Conservation (phyloP, 2,329 filamentous ascomycete species). For the Pezicula radicicola region DNA sequence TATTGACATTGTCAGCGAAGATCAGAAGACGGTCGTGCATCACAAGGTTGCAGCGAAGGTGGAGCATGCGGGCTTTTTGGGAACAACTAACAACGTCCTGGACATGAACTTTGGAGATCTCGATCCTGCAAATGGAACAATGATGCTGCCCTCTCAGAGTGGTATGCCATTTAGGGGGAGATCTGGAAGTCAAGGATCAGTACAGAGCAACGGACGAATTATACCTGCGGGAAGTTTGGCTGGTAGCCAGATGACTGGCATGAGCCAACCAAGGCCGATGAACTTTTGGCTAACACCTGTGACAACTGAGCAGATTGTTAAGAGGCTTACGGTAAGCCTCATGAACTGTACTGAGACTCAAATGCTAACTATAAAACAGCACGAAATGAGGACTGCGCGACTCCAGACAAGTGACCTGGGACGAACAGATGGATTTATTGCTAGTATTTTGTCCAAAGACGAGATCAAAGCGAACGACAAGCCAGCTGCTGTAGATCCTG, state of each 20-base stretch:
- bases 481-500: conserved; percentile 42
- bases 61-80: conserved; percentile 86
- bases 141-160: conserved; percentile 67
- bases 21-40: conserved; percentile 97
- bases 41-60: conserved; percentile 98
- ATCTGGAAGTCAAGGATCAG: conserved; percentile 63
- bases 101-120: conserved; percentile 93
- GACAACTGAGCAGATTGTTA: conserved; percentile 92
- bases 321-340: conserved; percentile 46
- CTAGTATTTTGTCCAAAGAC: conserved; percentile 72
- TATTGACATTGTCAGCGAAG: conserved; percentile 97
- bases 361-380: conserved; percentile 46
- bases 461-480: conserved; percentile 57
- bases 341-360: background rate
- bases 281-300: conserved; percentile 86
- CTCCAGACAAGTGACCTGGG: conserved; percentile 84
- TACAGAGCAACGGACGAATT: conserved; percentile 57
- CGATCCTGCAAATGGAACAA: conserved; percentile 72
- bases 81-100: conserved; percentile 69
- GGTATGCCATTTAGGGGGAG: conserved; percentile 70
- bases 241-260: conserved; percentile 48
- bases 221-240: conserved; percentile 49
- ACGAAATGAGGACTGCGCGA: conserved; percentile 85
- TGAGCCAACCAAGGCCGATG: conserved; percentile 71
- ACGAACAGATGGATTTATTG: conserved; percentile 79